phyloP scores from a whole-genome alignment of 202 grass and related monocot species.

The Saccharum hybrid region DNA sequence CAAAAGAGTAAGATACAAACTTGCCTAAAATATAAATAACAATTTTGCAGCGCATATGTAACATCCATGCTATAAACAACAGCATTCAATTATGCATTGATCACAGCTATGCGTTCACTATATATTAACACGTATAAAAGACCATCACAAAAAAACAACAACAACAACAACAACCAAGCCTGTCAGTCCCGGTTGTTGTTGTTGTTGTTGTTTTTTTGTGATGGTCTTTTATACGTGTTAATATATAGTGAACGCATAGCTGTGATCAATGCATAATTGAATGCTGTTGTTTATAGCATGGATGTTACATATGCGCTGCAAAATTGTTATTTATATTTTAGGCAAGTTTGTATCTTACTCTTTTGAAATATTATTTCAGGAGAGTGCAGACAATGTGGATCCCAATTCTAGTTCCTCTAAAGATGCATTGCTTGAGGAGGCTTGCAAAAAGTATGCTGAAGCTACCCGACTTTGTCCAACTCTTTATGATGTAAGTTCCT shows the following conservation, averaged over 20 bases:
- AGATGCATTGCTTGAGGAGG: conserved; percentile 96
- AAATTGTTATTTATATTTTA: conserved; percentile 33
- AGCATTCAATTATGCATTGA: conserved; percentile 7
- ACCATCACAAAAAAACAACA: neutral
- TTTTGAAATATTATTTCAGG: conserved; percentile 62
- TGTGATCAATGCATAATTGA: conserved; percentile 16
- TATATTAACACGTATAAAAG: conserved; percentile 12
- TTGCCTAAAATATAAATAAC: conserved; percentile 22
- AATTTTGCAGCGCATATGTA: conserved; percentile 21
- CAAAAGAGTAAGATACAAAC: conserved; percentile 33
- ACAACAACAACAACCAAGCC: no score
- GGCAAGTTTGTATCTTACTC: conserved; percentile 26
- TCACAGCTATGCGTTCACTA: conserved; percentile 24
- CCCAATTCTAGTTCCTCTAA: conserved; percentile 80
- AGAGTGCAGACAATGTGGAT: conserved; percentile 96
- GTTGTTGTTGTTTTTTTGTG: neutral
- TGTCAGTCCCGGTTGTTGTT: no score
- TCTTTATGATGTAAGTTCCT: conserved; percentile 93
- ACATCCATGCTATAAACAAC: conserved; percentile 14
- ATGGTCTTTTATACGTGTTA: neutral
- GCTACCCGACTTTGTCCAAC: conserved; percentile 83
- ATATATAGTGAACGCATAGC: conserved; percentile 24
- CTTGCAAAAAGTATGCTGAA: conserved; percentile 98
- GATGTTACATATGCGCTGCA: neutral
- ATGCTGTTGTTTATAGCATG: conserved; percentile 21